Conservation (phyloP, 257 asterid species). For the Jasminum sambac region DNA sequence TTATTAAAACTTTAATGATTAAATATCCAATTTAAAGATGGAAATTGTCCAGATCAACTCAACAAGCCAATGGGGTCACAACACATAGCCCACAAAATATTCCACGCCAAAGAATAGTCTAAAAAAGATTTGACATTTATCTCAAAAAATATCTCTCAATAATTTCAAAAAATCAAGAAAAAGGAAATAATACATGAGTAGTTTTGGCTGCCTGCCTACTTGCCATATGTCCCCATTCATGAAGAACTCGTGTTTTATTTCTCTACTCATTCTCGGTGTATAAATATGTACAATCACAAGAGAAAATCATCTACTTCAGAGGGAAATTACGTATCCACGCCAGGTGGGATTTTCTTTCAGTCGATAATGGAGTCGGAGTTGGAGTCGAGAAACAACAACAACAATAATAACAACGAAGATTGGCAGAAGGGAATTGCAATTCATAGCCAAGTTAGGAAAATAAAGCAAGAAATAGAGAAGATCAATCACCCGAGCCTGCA, state of each 20-base stretch:
- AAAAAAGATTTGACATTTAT: constrained; percentile 5
- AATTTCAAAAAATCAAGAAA: constrained; percentile 5
- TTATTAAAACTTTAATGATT: neutral
- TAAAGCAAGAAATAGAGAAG: constrained; percentile 72
- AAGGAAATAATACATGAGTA: neutral
- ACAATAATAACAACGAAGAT: constrained; percentile 22
- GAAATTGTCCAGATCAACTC: neutral
- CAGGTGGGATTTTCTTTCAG: constrained; percentile 18
- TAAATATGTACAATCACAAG: constrained; percentile 28
- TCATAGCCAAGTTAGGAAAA: constrained; percentile 68
- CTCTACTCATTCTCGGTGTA: neutral
- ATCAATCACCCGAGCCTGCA: constrained; percentile 43
- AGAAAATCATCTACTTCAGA: neutral
- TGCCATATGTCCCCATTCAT: constrained; percentile 24
- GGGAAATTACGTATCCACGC: constrained; percentile 4
- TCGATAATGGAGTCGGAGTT: constrained; percentile 37
- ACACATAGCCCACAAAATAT: neutral
- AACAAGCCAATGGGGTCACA: neutral
- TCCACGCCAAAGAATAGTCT: neutral
- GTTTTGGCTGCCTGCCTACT: constrained; percentile 29
- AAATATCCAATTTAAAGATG: neutral
- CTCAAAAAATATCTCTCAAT: neutral
- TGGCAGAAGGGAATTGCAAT: constrained; percentile 46
- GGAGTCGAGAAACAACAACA: constrained; percentile 29
- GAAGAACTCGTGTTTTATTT: constrained; percentile 29